A percentile compares a stretch with the other conserved stretches of the same genome.
These are phyloP conservation scores for Galerina marginata DNA, from an alignment of 768 basidiomycete species.

Conservation along the genomic window DNA sequence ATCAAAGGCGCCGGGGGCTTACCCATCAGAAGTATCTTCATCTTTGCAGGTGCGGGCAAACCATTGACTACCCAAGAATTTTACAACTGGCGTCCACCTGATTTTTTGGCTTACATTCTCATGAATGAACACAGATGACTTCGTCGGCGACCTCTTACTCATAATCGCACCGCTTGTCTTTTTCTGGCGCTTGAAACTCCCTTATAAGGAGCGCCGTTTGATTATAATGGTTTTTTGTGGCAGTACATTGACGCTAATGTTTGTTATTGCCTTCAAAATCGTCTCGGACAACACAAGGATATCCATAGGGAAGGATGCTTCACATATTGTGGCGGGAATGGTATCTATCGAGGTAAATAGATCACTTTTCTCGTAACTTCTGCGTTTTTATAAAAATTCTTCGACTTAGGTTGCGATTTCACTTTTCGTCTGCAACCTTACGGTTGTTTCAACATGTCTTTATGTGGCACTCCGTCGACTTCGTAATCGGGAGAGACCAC, in stretches of 20 bases:
- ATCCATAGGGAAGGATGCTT: background rate
- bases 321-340: background rate
- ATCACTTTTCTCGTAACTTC: background rate
- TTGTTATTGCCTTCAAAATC: background rate
- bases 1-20: background rate
- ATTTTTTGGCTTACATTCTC: no score
- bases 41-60: background rate
- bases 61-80: background rate
- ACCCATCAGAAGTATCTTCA: background rate
- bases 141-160: background rate
- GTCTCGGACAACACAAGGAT: background rate
- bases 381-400: background rate
- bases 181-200: background rate
- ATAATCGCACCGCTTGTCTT: background rate
- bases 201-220: background rate
- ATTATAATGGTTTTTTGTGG: background rate
- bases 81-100: no score
- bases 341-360: background rate
- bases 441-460: background rate
- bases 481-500: background rate
- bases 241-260: background rate
- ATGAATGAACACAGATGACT: background rate
- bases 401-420: conserved; percentile 1
- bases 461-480: background rate
- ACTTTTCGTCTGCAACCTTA: conserved; percentile 1